Evolutionary conservation across 2,329 filamentous ascomycete species (phyloP).

Genomic region (Tolypocladium ovalisporum): DNA sequence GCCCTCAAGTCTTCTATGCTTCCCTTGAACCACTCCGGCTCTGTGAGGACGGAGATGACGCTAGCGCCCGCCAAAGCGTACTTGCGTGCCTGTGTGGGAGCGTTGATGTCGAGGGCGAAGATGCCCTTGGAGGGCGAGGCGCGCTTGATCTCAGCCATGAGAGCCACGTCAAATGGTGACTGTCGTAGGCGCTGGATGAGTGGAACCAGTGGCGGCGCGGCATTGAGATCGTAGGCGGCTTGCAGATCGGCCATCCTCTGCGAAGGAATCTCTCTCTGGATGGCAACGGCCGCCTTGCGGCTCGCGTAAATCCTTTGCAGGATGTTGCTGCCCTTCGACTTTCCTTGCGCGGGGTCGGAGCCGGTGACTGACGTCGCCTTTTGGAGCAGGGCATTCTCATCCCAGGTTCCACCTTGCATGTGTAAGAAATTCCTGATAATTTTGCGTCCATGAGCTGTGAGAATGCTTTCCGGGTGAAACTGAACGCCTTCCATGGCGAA

Average conservation of each 20-base stretch:
- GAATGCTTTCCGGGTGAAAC: conserved; percentile 94
- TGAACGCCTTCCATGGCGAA: conserved; percentile 91
- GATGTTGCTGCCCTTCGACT: conserved; percentile 66
- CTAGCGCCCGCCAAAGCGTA: conserved; percentile 93
- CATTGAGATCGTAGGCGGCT: conserved; percentile 72
- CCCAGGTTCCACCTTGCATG: conserved; percentile 86
- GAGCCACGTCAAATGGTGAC: conserved; percentile 76
- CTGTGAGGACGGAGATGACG: conserved; percentile 95
- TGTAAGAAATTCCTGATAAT: conserved; percentile 91
- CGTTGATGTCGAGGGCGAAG: conserved; percentile 78
- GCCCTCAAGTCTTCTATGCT: conserved; percentile 86
- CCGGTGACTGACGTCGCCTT: conserved; percentile 23
- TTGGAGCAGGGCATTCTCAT: conserved; percentile 56
- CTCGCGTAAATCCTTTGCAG: conserved; percentile 83
- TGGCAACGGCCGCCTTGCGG: conserved; percentile 62
- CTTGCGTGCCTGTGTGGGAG: conserved; percentile 77
- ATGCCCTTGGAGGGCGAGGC: conserved; percentile 94
- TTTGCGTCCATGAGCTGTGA: conserved; percentile 74
- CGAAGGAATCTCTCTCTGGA: conserved; percentile 77
- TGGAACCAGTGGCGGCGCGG: conserved; percentile 72
- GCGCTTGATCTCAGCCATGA: conserved; percentile 96
- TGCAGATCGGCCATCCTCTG: conserved; percentile 75
- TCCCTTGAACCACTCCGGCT: conserved; percentile 98
- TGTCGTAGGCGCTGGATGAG: conserved; percentile 70
- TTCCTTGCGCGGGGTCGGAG: conserved; percentile 13